Percentiles rank a stretch among this genome's conserved stretches.
Conservation (phyloP, 2,329 filamentous ascomycete genomes). For the Cordyceps cicadae region DNA sequence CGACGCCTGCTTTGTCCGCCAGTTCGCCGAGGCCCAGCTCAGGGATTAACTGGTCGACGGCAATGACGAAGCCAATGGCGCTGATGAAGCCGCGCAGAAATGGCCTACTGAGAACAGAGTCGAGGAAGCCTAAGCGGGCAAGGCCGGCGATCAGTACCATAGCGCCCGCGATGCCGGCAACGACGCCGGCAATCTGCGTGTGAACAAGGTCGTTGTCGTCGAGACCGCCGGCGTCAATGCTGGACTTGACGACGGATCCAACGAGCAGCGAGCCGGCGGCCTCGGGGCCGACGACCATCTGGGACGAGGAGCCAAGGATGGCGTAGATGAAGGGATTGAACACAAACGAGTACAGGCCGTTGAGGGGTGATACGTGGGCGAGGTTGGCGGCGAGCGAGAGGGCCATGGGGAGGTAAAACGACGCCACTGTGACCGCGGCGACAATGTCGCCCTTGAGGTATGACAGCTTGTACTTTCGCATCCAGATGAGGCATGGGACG, state of each 20-base stretch:
- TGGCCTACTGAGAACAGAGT: slow-evolving; percentile 86
- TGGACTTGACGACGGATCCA: slow-evolving; percentile 74
- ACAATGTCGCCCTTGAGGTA: slow-evolving; percentile 82
- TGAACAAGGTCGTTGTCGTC: slow-evolving; percentile 60
- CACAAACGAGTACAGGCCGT: slow-evolving; percentile 88
- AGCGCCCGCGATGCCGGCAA: slow-evolving; percentile 78
- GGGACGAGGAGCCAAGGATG: slow-evolving; percentile 79
- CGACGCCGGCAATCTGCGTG: slow-evolving; percentile 77
- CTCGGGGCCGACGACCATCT: slow-evolving; percentile 91
- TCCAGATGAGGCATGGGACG: slow-evolving; percentile 84
- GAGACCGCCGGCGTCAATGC: slow-evolving; percentile 59
- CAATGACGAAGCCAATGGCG: slow-evolving; percentile 91
- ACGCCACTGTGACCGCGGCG: slow-evolving; percentile 90
- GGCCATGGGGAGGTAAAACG: slow-evolving; percentile 96
- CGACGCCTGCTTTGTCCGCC: slow-evolving; percentile 57
- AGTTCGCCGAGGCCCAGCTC: slow-evolving; percentile 68
- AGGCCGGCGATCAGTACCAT: slow-evolving; percentile 84
- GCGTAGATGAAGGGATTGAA: slow-evolving; percentile 90
- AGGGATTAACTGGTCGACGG: slow-evolving; percentile 88
- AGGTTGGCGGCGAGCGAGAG: slow-evolving; percentile 89
- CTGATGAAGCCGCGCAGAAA: slow-evolving; percentile 95
- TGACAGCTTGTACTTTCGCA: slow-evolving; percentile 72
- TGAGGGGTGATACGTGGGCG: slow-evolving; percentile 84
- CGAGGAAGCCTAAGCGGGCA: slow-evolving; percentile 80
- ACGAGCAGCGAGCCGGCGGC: slow-evolving; percentile 87